Evolutionary conservation across 106 monocot genomes (phyloP).

Genomic region (Triglochin maritima): DNA sequence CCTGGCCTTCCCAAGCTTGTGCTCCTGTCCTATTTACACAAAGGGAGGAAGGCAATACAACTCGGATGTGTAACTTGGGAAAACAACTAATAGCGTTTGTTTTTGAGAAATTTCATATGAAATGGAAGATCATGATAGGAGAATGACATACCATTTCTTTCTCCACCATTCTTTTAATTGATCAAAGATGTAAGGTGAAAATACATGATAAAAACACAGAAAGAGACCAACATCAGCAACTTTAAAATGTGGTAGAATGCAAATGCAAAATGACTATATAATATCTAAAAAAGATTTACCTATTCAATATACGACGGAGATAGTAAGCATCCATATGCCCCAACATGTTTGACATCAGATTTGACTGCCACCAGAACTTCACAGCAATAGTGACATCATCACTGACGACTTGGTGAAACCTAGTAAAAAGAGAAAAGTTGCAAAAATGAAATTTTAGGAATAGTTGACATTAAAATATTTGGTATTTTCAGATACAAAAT

Average conservation of each 20-base stretch:
- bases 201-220: slow-evolving; percentile 4
- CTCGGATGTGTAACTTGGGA: background rate
- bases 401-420: slow-evolving; percentile 99
- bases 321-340: slow-evolving; percentile 98
- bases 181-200: slow-evolving; percentile 12
- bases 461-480: no score
- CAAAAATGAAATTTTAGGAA: no score
- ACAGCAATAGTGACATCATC: slow-evolving; percentile 83
- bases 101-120: background rate
- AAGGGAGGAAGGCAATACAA: background rate
- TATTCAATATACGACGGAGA: slow-evolving; percentile 68
- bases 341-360: slow-evolving; percentile 60
- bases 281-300: slow-evolving; percentile 28
- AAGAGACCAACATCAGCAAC: background rate
- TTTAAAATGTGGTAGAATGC: background rate
- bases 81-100: background rate
- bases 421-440: slow-evolving; percentile 10
- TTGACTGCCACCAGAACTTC: slow-evolving; percentile 95
- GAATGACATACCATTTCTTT: slow-evolving; percentile 66
- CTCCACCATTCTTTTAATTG: slow-evolving; percentile 57
- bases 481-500: no score
- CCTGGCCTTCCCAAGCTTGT: slow-evolving; percentile 18
- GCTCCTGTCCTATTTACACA: slow-evolving; percentile 40
- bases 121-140: background rate
- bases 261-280: background rate